Conservation (phyloP, 2,329 filamentous ascomycete species). For the Neodidymelliopsis sp. region DNA sequence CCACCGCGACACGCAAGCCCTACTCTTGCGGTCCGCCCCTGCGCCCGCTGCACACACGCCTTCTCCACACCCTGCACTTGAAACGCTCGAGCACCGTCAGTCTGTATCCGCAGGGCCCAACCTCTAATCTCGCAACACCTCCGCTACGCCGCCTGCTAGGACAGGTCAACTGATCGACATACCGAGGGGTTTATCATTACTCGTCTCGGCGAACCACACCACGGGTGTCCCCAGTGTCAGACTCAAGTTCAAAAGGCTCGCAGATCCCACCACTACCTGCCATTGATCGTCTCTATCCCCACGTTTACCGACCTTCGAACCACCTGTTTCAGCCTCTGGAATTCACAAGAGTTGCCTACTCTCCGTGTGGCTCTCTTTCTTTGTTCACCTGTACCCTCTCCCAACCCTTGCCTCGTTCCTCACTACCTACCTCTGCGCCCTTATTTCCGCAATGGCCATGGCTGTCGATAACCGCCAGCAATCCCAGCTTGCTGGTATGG, state of each 20-base stretch:
- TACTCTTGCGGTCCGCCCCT: constrained; percentile 35
- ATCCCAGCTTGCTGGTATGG: constrained; percentile 69
- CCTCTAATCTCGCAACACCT: constrained; percentile 48
- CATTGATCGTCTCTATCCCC: constrained; percentile 57
- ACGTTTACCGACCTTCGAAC: constrained; percentile 53
- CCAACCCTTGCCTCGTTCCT: constrained; percentile 9
- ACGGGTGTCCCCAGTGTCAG: constrained; percentile 48
- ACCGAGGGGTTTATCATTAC: constrained; percentile 48
- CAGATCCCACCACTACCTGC: constrained; percentile 58
- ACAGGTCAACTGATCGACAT: constrained; percentile 49
- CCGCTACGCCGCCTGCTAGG: constrained; percentile 46
- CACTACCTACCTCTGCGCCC: constrained; percentile 15
- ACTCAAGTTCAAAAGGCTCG: constrained; percentile 52
- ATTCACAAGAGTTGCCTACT: constrained; percentile 29
- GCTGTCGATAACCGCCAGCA: constrained; percentile 88
- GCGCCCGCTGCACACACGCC: constrained; percentile 33
- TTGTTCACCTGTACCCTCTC: constrained; percentile 29
- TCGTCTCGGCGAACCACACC: constrained; percentile 39
- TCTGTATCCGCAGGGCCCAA: constrained; percentile 38
- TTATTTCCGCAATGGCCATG: constrained; percentile 77
- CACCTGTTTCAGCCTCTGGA: constrained; percentile 45
- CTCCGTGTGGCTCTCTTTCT: constrained; percentile 38
- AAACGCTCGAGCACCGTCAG: constrained; percentile 50
- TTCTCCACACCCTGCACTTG: constrained; percentile 47
- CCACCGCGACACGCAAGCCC: constrained; percentile 37